These are phyloP conservation scores for Parafenestella ontariensis DNA, from an alignment of 2,329 filamentous ascomycete species.

Conservation along the genomic window DNA sequence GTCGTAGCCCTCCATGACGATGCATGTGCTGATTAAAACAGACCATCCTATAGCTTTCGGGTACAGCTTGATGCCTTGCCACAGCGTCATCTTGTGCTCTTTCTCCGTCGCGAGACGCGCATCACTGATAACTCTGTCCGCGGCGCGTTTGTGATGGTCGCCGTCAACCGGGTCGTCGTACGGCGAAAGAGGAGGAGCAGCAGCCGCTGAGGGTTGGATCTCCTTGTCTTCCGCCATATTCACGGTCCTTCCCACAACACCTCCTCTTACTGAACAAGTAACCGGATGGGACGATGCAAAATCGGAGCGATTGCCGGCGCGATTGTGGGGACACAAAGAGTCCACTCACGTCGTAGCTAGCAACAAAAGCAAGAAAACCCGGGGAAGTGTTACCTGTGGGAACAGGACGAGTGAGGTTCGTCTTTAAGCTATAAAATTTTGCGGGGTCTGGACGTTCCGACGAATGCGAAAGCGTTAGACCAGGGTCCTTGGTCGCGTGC, in stretches of 20 bases:
- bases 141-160: constrained; percentile 35
- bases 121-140: constrained; percentile 47
- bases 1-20: constrained; percentile 92
- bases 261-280: neutral
- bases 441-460: constrained; percentile 20
- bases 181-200: neutral
- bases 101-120: constrained; percentile 56
- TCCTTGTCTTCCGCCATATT: constrained; percentile 30
- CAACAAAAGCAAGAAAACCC: constrained; percentile 13
- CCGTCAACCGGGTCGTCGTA: constrained; percentile 24
- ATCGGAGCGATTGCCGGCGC: neutral
- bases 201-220: constrained; percentile 23
- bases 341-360: constrained; percentile 4
- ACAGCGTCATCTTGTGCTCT: constrained; percentile 62
- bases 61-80: constrained; percentile 80
- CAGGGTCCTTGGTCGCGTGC: constrained; percentile 27
- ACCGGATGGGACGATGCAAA: no score
- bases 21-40: constrained; percentile 85
- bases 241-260: neutral
- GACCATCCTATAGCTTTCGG: constrained; percentile 88
- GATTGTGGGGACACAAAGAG: neutral
- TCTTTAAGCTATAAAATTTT: constrained; percentile 32
- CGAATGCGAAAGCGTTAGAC: constrained; percentile 15
- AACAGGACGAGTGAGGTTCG: constrained; percentile 18
- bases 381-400: constrained; percentile 21